Evolutionary conservation across 306 rosid species (phyloP), one percentile per base, ranked within the genome.

Genomic region (Medicago ruthenica): DNA sequence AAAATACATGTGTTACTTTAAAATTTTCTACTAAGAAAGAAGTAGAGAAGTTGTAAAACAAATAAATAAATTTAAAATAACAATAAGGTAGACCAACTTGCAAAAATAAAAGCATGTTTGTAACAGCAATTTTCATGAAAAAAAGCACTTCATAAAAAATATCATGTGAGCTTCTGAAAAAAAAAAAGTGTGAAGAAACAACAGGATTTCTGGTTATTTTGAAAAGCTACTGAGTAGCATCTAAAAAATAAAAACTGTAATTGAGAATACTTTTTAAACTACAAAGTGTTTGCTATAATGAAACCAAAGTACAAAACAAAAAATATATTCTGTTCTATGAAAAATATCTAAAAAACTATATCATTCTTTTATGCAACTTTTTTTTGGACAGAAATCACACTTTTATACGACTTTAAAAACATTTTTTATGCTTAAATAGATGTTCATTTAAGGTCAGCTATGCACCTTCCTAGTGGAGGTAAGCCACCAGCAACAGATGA

Each of bases 381-480:
- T 21, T 21, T 27, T 27, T 27, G 31, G 31, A 27, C 31, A 27
- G 0, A 27, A 27, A 58, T 58, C 3, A 21, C 22, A 4, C 24
- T 64, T 37, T 16, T 65, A 40, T 12, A 39, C n/a, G 40, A 40
- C 51, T 63, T 67, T 0, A 17, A 42, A 42, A 67, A 11, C 39
- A 40, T 6, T 42, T 42, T 67, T 42, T 12, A 44, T 42, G 55
- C 54, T 42, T 67, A 67, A 67, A 13, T 36, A 67, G 13, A 67
- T 42, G 13, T 34, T 45, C 36, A 34, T n/a, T 36, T 57, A 55
- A 70, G 63, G 67, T 76, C 36, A 36, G 73, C 9, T 64, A 76
- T 65, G 76, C 73, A 96, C 99, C 99, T 96, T 90, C 97, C 98
- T 14, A 89, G 85, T 17, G 99, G 99, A 72, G 98, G 99, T 58